Evolutionary conservation across 805 yeast genomes (phyloP), one percentile per base, ranked within the genome.

Genomic region (Schizosaccharomyces japonicus): DNA sequence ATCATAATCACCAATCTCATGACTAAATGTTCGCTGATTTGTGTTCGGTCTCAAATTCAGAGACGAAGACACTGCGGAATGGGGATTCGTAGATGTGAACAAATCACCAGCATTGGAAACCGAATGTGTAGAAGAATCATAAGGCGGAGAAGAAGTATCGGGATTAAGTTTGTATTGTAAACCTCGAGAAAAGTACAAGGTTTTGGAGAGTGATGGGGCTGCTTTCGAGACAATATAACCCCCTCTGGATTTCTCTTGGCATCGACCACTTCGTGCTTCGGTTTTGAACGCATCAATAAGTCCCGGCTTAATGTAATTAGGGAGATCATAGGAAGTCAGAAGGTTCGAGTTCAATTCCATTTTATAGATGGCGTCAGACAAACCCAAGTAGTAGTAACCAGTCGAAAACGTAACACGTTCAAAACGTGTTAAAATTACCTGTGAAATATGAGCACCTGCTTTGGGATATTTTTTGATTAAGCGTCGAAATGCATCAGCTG

Each of bases 391-490:
- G 52, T 73, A 71, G 58, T 85, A 90, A 7, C 90, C 81, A 0
- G 95, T 81, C 57, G 81, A 85, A 60, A 87, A 76, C 0, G 96
- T 87, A 6, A 90, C 95, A 53, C 92, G 72, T 58, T 83, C 82
- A 48, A 90, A 67, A 52, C 94, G 71, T 1, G 93, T 78, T 49
- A 87, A 63, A 23, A 87, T 82, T 73, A 87, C 84, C 55, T 92
- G 94, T 11, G 87, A 87, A 28, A 90, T 85, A 60, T 85, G 95
- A 0, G 95, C 81, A 0, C 95, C 78, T 0, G 94, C 81, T 52
- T 80, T 73, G 4, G 96, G 96, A 57, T 76, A 82, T 54, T 76
- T 80, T 28, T 65, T 58, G 5, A 80, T 77, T 34, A 87, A 69
- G 48, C 79, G 66, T 49, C 72, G 69, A 54, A 87, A 90, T 0